Evolutionary conservation across 371 early-diverging fungal species (phyloP), one percentile per base, ranked within the genome.

Genomic region (Mortierella sp.): DNA sequence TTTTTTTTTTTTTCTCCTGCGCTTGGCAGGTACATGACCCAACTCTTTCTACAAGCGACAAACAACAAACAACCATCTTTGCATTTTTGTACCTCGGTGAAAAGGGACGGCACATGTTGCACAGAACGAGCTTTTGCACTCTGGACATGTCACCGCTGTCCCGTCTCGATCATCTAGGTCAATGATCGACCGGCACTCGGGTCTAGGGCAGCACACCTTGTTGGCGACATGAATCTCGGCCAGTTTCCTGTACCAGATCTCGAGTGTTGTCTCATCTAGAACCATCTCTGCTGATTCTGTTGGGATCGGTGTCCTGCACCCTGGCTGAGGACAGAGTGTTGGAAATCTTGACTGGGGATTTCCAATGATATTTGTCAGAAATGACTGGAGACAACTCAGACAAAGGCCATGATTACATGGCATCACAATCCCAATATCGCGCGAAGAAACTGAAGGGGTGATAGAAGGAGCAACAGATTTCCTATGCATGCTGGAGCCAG

Each of bases 361-460:
- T 18, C 68, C 57, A 1, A 66, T 62, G n/a, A 66, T 63, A 44
- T 79, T 72, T 58, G 66, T 69, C 37, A 79, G 59, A 25, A 68
- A 73, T 16, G 73, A 66, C 55, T 79, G 79, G 4, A 79, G 70
- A 37, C 79, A 79, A 11, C 73, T 66, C 30, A 79, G 60, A 47
- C 79, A 79, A n/a, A 79, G 79, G 18, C 79, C 79, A 52, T 79
- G 79, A 16, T 79, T 55, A 61, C 79, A 79, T 18, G 79, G 70
- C 64, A 79, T 69, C 21, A 66, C 43, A 14, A 79, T 46, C 1
- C 79, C 79, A 60, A 79, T 65, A 14, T 79, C 79, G 15, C 66
- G 56, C 57, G 79, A 72, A 2, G 79, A 72, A 12, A 79, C 16
- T 3, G 79, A 79, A 0, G 76, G 76, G 18, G 76, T 62, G 25